Base-by-base conservation (phyloP, 1,139 yeast species). In the Debaryomyces subglobosus region DNA sequence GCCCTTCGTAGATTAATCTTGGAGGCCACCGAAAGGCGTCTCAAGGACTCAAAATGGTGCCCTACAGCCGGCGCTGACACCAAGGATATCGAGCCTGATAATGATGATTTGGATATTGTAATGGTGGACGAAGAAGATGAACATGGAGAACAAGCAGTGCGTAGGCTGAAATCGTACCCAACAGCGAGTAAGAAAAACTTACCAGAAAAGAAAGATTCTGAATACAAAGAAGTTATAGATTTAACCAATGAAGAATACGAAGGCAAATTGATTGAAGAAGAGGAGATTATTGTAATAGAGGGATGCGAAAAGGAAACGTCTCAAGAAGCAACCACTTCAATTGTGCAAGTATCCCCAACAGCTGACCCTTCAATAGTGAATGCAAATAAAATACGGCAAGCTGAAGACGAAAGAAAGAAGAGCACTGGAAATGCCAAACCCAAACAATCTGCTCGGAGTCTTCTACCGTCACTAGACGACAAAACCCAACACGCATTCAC, bases 11-110 rank as follows among this genome's bases (percentile, higher is more conserved):
- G 75, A 34, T 68, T 84, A 55, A 81, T 85, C 42, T 69, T 84
- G 5, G 76, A 74, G 49, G 96, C 96, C 1, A 89, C 95, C 0
- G 84, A 85, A 52, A 67, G 87, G 53, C 68, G 96, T 48, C 62
- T 74, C 7, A 61, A 67, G 16, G 94, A 86, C 59, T 67, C 78
- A 5, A 79, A 79, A 53, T 78, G 84, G 79, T 87, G 94, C 60
- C 54, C 38, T 47, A 53, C 45, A 3, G 13, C 29, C 21, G 61
- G 52, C 23, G 53, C 51, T 12, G 56, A 53, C 8, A 55, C 50
- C n/a, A 53, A 53, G 8, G 39, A 44, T 39, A 44, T 44, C 15
- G 45, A 42, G 20, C 45, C 45, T n/a, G 45, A 12, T 5, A 76
- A 70, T 44, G 63, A 64, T 9, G 81, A 76, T 3, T 56, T 76